Conservation (phyloP, 1,284 basidiomycete genomes). For the Marasmius oreades region DNA sequence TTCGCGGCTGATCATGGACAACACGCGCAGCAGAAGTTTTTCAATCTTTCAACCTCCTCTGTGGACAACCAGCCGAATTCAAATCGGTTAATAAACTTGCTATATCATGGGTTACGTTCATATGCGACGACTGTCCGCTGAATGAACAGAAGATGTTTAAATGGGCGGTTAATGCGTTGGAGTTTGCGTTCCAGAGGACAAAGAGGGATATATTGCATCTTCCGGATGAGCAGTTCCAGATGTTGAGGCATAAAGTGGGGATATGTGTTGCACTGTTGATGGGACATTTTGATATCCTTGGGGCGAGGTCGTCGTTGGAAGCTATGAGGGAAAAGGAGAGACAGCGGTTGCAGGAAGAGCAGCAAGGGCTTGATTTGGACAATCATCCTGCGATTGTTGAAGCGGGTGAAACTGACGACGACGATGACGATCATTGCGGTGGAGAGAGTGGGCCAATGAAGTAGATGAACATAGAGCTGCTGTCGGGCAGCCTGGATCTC, state of each 20-base stretch:
- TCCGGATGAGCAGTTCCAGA: conserved; percentile 84
- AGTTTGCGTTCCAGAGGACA: conserved; percentile 91
- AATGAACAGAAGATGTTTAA: conserved; percentile 96
- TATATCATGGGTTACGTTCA: conserved; percentile 97
- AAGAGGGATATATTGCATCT: conserved; percentile 89
- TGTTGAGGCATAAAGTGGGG: conserved; percentile 91
- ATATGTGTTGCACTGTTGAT: conserved; percentile 96
- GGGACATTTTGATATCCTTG: conserved; percentile 96
- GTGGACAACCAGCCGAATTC: background rate
- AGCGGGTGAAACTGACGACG: conserved; percentile 30
- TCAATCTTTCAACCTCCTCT: background rate
- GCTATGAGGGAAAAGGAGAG: conserved; percentile 86
- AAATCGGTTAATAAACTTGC: conserved; percentile 82
- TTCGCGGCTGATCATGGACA: conserved; percentile 95
- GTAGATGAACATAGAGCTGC: conserved; percentile 64
- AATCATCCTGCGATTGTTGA: conserved; percentile 46
- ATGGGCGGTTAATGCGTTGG: conserved; percentile 96
- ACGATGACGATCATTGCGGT: background rate
- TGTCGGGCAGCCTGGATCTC: conserved; percentile 65
- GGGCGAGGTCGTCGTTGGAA: conserved; percentile 85
- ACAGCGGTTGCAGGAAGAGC: conserved; percentile 58
- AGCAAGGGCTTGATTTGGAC: conserved; percentile 50
- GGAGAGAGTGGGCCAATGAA: conserved; percentile 41
- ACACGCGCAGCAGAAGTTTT: conserved; percentile 80
- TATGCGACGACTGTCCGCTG: conserved; percentile 97